Evolutionary conservation across 805 yeast genomes (phyloP), one percentile per base, ranked within the genome.

Genomic region (Candida railenensis): DNA sequence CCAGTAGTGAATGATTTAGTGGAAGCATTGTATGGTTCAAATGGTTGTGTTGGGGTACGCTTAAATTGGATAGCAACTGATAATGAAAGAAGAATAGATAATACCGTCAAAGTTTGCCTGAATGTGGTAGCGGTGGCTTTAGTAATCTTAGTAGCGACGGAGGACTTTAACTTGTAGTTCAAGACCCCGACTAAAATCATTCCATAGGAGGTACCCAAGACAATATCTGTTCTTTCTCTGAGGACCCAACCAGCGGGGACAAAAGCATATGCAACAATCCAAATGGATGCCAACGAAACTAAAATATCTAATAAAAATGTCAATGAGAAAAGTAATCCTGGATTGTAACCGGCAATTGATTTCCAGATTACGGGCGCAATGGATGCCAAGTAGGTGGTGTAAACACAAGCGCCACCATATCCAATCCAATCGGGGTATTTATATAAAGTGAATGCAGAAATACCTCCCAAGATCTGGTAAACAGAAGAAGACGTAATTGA

Each of bases 251-350:
- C 99, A 49, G 89, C 91, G 9, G 99, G 99, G 40, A 94, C 99
- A 69, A 94, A 94, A 0, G 99, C 98, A 65, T 94, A 94, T 0
- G 99, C 99, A 40, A 94, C 98, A 37, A 87, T 85, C 98, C 98
- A 92, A 43, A 92, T 96, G 64, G 90, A 92, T 3, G 87, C 95
- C 50, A 94, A 73, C 21, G 85, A 74, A 33, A 88, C 61, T 3
- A 85, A 41, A 43, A 83, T 71, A 51, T 77, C 68, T 39, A 80
- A 53, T 4, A 82, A 58, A 47, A 79, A 78, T 0, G 80, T 76
- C 2, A 77, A 47, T 3, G 73, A 65, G 56, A 83, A 81, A 1
- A 81, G 63, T 19, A 76, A 55, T 2, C 85, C 83, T 21, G 87
- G 81, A 48, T 77, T 67, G 61, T 78, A 77, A 14, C 78, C 74